These are phyloP conservation scores for Fusarium abutilonis DNA, from an alignment of 2,329 filamentous ascomycete genomes.

Conservation along the genomic window DNA sequence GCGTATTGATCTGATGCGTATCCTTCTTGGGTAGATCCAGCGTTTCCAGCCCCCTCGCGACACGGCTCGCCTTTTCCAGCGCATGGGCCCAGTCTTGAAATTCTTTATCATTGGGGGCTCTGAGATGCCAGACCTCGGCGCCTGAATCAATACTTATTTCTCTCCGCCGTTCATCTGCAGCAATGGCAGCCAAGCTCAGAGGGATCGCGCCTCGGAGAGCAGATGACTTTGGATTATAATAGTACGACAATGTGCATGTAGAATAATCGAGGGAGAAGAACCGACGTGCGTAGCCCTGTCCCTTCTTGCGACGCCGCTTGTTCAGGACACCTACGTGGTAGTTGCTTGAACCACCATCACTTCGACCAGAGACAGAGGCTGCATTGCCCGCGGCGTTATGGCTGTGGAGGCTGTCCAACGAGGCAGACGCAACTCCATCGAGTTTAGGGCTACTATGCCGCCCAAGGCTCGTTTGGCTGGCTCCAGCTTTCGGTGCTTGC, in stretches of 20 bases:
- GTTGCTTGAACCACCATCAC: constrained; percentile 59
- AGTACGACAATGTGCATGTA: constrained; percentile 94
- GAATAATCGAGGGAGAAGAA: constrained; percentile 98
- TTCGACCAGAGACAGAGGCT: constrained; percentile 62
- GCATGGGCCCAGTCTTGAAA: constrained; percentile 89
- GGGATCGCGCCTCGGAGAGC: constrained; percentile 92
- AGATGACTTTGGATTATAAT: constrained; percentile 92
- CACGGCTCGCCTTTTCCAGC: constrained; percentile 81
- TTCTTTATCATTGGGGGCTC: constrained; percentile 82
- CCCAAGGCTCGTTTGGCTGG: constrained; percentile 63
- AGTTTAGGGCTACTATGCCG: constrained; percentile 59
- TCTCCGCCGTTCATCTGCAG: constrained; percentile 84
- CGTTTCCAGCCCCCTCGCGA: constrained; percentile 64
- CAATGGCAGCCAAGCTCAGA: constrained; percentile 87
- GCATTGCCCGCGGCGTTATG: constrained; percentile 56
- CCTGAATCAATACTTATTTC: constrained; percentile 98
- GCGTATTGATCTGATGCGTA: constrained; percentile 44
- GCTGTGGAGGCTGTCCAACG: constrained; percentile 69
- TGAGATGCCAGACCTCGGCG: constrained; percentile 95
- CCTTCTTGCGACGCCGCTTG: constrained; percentile 91
- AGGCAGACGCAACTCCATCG: constrained; percentile 60
- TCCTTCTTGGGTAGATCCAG: constrained; percentile 43
- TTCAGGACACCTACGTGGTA: constrained; percentile 87
- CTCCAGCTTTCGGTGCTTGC: constrained; percentile 52
- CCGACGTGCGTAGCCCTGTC: constrained; percentile 89